These are phyloP conservation scores for Lepidopterella palustris DNA, from an alignment of 495 filamentous ascomycete species.

Conservation along the genomic window DNA sequence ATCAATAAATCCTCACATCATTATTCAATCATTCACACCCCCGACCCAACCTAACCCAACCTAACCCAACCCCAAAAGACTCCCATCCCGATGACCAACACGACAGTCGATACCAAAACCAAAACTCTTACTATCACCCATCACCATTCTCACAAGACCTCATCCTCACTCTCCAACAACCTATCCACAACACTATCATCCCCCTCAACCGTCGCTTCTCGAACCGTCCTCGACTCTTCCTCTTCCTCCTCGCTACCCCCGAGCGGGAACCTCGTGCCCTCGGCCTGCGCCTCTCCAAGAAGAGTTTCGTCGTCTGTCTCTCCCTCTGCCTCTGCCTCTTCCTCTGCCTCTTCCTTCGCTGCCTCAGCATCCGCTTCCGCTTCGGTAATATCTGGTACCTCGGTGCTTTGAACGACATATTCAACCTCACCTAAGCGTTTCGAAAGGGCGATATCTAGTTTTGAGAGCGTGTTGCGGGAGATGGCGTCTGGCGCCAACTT, in stretches of 20 bases:
- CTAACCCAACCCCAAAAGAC: too few species aligned
- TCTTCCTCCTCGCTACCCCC: constrained; percentile 29
- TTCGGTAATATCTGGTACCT: background rate
- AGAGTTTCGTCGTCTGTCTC: constrained; percentile 15
- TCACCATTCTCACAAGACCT: too few species aligned
- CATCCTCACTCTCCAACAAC: constrained; percentile 29
- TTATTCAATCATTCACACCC: too few species aligned
- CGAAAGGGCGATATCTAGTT: constrained; percentile 24
- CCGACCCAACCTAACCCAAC: too few species aligned
- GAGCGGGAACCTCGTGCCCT: constrained; percentile 30
- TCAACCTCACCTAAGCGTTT: constrained; percentile 25
- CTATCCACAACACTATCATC: constrained; percentile 28
- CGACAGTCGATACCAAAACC: too few species aligned
- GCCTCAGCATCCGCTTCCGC: constrained; percentile 22
- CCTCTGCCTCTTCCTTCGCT: constrained; percentile 25
- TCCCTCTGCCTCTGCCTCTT: constrained; percentile 16
- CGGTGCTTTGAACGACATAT: background rate
- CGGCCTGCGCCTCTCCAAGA: constrained; percentile 15
- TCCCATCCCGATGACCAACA: too few species aligned
- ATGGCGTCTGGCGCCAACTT: constrained; percentile 31
- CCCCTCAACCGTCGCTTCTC: background rate
- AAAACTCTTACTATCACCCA: too few species aligned
- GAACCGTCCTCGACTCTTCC: constrained; percentile 18
- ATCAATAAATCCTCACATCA: too few species aligned
- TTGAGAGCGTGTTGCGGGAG: constrained; percentile 30